Evolutionary conservation across 139 green algal genomes (phyloP), one percentile per base, ranked within the genome.

Genomic region (Microglena sp.): DNA sequence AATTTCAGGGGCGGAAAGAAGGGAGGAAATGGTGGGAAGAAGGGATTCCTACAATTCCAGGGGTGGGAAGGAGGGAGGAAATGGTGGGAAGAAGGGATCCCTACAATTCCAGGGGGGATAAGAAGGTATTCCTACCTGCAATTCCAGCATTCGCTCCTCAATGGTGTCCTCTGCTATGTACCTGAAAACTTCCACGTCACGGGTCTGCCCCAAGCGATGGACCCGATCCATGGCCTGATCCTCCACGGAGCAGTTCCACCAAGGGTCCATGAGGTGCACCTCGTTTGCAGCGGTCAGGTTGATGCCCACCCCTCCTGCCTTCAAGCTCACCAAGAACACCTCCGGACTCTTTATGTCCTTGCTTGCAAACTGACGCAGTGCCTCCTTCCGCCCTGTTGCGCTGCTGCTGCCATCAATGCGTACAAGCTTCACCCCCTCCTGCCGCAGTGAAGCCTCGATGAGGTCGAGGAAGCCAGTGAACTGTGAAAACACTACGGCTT

Each of bases 191-290:
- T 69, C 43, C 35, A 92, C 86, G 0, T 66, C 36, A 0, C 72
- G 68, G 4, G 55, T 76, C 70, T 90, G 83, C 3, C 84, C 84
- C 62, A 90, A 64, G 1, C 84, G 79, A 60, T 90, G 84, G 54
- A 88, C 74, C 0, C 83, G 71, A 70, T 89, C 81, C 65, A 88
- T 86, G 7, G 84, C 86, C 79, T 93, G 86, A 58, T 90, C 84
- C 66, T 91, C 84, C 55, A 90, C 84, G 7, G 77, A 77, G 0
- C 81, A 74, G 76, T 90, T n/a, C 76, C 73, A 81, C 69, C 69
- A 77, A 30, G 82, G 82, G 59, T 90, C 83, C 70, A 82, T 59
- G 36, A 84, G 60, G 50, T 81, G 75, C 45, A 81, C 68, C 33
- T 79, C 45, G 31, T 60, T 75, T 6, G 76, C 79, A 3, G 72